Percentiles rank a stretch among this genome's conserved stretches.
These are phyloP conservation scores for Pelargonium cotyledonis DNA, from an alignment of 441 rosid genomes.

Conservation along the genomic window DNA sequence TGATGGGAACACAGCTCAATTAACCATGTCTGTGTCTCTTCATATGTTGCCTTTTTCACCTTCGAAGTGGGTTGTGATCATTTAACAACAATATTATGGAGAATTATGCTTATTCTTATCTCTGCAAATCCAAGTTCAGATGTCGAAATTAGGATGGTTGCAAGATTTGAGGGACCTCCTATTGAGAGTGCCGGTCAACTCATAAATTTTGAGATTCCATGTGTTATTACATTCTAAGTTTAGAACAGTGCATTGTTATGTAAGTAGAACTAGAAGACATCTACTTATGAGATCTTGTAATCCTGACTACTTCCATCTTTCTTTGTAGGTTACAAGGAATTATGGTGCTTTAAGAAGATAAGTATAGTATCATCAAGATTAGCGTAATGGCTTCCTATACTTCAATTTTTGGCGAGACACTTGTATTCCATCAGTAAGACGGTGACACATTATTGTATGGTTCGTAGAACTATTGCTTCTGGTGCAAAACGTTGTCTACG, in stretches of 20 bases:
- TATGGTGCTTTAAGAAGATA: constrained; percentile 90
- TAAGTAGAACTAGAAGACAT: no score
- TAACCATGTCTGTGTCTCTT: no score
- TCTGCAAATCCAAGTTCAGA: not conserved
- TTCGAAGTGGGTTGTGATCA: not conserved
- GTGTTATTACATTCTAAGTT: no score
- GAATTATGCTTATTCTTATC: not conserved
- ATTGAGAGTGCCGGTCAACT: no score
- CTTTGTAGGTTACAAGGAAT: constrained; percentile 63
- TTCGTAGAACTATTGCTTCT: no score
- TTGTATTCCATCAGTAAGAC: no score
- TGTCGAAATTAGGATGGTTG: not conserved
- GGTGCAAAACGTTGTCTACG: no score
- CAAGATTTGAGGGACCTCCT: not conserved
- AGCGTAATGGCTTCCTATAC: not conserved
- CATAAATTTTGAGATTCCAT: no score
- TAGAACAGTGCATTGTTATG: no score
- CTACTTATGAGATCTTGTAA: not conserved
- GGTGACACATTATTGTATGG: not conserved
- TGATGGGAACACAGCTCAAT: no score
- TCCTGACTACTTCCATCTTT: not conserved
- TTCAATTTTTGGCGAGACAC: no score
- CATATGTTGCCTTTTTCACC: not conserved
- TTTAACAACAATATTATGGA: not conserved
- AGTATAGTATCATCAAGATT: constrained; percentile 5